Percentiles rank a stretch among this genome's conserved stretches.
These are phyloP conservation scores for Botrytis sinoallii DNA, from an alignment of 2,329 filamentous ascomycete genomes.

Conservation along the genomic window DNA sequence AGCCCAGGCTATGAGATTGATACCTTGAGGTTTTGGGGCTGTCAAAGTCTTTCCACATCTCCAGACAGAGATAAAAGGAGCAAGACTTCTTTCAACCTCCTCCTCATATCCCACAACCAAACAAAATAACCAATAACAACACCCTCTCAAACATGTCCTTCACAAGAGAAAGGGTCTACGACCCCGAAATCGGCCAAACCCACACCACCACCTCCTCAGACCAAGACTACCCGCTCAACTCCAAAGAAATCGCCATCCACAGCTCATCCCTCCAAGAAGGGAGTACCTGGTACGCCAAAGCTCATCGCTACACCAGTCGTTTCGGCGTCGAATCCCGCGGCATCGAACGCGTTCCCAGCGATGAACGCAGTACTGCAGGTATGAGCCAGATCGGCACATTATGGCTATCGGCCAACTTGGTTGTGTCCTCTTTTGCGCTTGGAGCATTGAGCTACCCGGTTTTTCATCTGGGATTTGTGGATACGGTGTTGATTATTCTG, in stretches of 20 bases:
- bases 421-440: constrained; percentile 72
- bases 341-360: constrained; percentile 69
- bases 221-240: not conserved
- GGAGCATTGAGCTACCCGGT: constrained; percentile 66
- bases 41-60: not conserved
- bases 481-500: constrained; percentile 67
- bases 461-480: constrained; percentile 69
- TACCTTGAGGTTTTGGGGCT: not conserved
- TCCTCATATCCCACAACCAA: not conserved
- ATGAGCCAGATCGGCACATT: constrained; percentile 66
- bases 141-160: not conserved
- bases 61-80: not conserved
- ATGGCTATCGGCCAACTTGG: constrained; percentile 79
- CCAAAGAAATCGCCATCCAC: constrained; percentile 41
- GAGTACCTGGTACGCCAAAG: constrained; percentile 52
- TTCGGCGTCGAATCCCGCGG: constrained; percentile 70
- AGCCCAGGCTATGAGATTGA: not conserved
- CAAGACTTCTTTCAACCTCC: not conserved
- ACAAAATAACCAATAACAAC: not conserved
- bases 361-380: constrained; percentile 64
- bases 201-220: constrained; percentile 1
- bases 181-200: constrained; percentile 17
- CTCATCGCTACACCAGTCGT: constrained; percentile 61
- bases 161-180: not conserved
- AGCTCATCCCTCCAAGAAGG: constrained; percentile 59